A percentile compares a stretch with the other conserved stretches of the same genome.
phyloP scores from a whole-genome alignment of 2,329 filamentous ascomycete species.

The Diplodia mutila region DNA sequence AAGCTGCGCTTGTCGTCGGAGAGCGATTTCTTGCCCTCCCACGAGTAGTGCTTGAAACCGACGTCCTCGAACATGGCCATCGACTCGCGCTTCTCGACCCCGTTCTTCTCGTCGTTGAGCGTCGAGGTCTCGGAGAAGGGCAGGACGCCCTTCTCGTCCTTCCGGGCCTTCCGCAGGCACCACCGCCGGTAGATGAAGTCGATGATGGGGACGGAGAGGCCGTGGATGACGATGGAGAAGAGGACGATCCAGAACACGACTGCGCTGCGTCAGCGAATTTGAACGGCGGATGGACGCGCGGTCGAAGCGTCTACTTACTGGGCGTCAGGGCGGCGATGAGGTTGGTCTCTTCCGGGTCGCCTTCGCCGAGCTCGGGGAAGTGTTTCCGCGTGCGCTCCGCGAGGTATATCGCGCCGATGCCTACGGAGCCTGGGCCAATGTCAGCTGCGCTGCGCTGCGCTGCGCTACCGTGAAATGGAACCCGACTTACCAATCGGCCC shows the following conservation, averaged over 20 bases:
- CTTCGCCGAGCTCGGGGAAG: slow-evolving; percentile 47
- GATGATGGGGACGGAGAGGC: slow-evolving; percentile 54
- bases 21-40: no score
- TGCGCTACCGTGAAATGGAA: background rate
- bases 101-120: no score
- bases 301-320: background rate
- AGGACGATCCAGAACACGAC: slow-evolving; percentile 53
- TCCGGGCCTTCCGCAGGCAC: no score
- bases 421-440: slow-evolving; percentile 29
- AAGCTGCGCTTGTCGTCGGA: no score
- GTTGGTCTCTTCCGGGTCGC: slow-evolving; percentile 46
- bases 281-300: background rate
- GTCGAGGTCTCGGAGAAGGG: no score
- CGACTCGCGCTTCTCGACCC: no score
- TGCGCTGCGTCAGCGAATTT: background rate
- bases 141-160: no score
- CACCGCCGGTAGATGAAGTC: slow-evolving; percentile 44
- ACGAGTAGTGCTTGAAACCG: no score
- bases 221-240: slow-evolving; percentile 53
- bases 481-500: slow-evolving; percentile 44
- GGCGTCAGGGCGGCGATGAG: slow-evolving; percentile 47
- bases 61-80: no score
- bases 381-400: slow-evolving; percentile 51
- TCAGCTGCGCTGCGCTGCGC: background rate
- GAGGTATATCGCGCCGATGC: slow-evolving; percentile 51